A percentile compares a stretch with the other conserved stretches of the same genome.
phyloP scores from a whole-genome alignment of 2,329 filamentous ascomycete genomes.

The Purpureocillium lavendulum region DNA sequence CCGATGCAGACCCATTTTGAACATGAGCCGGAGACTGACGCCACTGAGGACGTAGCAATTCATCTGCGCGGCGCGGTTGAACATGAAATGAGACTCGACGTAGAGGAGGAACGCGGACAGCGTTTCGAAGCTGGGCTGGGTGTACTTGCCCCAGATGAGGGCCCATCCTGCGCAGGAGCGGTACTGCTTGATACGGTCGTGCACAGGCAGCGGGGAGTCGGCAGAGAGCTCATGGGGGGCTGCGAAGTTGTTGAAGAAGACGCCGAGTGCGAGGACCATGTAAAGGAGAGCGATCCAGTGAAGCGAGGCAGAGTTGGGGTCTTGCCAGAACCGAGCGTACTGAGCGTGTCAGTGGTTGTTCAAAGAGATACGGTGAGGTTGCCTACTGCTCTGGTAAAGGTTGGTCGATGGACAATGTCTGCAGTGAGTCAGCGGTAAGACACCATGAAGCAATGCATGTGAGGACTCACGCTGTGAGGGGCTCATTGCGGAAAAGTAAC shows the following conservation, averaged over 20 bases:
- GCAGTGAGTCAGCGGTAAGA: neutral
- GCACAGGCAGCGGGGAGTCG: constrained; percentile 27
- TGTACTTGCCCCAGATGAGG: constrained; percentile 41
- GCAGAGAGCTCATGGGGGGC: constrained; percentile 33
- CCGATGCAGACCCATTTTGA: constrained; percentile 51
- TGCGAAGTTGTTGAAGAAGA: constrained; percentile 35
- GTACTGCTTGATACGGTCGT: constrained; percentile 39
- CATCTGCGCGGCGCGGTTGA: constrained; percentile 41
- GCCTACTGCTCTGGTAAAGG: constrained; percentile 36
- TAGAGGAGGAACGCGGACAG: constrained; percentile 44
- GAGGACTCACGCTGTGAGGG: constrained; percentile 42
- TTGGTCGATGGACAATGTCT: constrained; percentile 47
- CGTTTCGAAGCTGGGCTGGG: constrained; percentile 35
- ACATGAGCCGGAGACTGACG: constrained; percentile 42
- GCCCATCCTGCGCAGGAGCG: constrained; percentile 42
- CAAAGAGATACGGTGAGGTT: neutral
- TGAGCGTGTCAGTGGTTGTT: constrained; percentile 13
- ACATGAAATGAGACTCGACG: constrained; percentile 43
- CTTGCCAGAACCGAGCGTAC: constrained; percentile 41
- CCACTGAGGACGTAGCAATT: constrained; percentile 45
- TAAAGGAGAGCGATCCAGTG: constrained; percentile 45
- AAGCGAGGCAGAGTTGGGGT: constrained; percentile 27
- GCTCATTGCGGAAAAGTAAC: constrained; percentile 45
- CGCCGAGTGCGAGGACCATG: constrained; percentile 34
- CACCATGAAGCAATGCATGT: no score